Evolutionary conservation across 495 filamentous ascomycete species (phyloP).

Genomic region (Rhypophila decipiens): DNA sequence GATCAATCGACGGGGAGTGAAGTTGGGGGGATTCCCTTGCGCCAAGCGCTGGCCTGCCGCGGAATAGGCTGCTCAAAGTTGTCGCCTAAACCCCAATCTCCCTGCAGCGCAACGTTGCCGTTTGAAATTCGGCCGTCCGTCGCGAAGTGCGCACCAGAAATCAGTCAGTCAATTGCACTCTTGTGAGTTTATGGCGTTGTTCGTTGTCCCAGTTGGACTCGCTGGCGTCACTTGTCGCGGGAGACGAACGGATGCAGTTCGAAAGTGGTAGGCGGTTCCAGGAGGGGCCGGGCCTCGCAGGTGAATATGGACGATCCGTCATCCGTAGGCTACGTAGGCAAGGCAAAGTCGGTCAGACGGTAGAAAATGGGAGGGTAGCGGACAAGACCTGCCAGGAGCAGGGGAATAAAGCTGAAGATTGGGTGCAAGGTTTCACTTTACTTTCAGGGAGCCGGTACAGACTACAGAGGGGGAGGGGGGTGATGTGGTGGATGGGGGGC

Average conservation of each 20-base stretch:
- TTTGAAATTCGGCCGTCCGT: not conserved
- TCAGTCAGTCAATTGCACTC: not conserved
- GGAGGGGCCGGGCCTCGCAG: conserved; percentile 8
- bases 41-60: conserved; percentile 2
- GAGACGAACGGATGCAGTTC: conserved; percentile 10
- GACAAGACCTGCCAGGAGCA: conserved; percentile 11
- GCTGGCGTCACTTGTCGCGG: conserved; percentile 3
- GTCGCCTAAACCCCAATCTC: conserved; percentile 20
- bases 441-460: conserved; percentile 13
- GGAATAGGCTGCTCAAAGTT: not conserved
- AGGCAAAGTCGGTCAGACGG: conserved; percentile 6
- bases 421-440: conserved; percentile 16
- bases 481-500: conserved; percentile 9
- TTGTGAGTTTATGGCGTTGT: too few species aligned
- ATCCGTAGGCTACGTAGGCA: conserved; percentile 4
- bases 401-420: conserved; percentile 24
- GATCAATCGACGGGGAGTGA: conserved; percentile 4
- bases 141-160: not conserved
- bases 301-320: conserved; percentile 3
- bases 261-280: conserved; percentile 10
- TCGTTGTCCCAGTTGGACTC: not conserved
- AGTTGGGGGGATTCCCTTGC: conserved; percentile 1
- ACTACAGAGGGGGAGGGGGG: conserved; percentile 1
- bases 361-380: conserved; percentile 10
- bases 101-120: conserved; percentile 16